Base-by-base conservation (phyloP, 2,329 filamentous ascomycete species). In the Fusarium sp. region DNA sequence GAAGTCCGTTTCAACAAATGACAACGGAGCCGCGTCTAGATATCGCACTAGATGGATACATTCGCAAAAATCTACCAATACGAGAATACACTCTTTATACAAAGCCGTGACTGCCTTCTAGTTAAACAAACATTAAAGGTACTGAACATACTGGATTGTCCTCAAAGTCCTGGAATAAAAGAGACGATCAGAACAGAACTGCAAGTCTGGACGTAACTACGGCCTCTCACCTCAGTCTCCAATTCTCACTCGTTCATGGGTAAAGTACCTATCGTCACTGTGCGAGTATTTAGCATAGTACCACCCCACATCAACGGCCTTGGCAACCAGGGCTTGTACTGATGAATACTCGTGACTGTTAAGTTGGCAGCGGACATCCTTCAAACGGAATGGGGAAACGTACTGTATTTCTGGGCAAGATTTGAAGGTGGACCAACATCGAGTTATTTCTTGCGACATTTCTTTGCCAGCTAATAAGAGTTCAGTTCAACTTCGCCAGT, bases 301-400 rank as follows among this genome's bases (percentile, higher is more conserved):
- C 55, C 55, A 70, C 73, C 66, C 73, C 76, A 78, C 76, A 75
- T 64, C 51, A 76, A 76, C 73, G 55, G 62, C 72, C 67, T 70
- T 70, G 67, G 66, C 59, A 70, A 39, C 45, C 56, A 34, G 51
- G 66, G 66, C 69, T 60, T 42, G 34, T 48, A 48, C 45, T 54
- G 36, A 50, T 56, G 32, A 51, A 59, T 44, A 61, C 64, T 65
- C 60, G 47, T 66, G 60, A 61, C 41, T 41, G 65, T 61, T 30
- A 30, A 30, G 28, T 30, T 74, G 73, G 66, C 52, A 56, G 66
- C 50, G 65, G 52, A 50, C 73, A 65, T 73, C 55, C 62, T 71
- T 24, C 56, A 28, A 55, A 39, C n/a, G 36, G 57, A 48, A 68
- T 62, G 57, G 50, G 18, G 52, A 56, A 56, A 67, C 45, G 39